Percentiles rank a stretch among this genome's conserved stretches.
These are phyloP conservation scores for Piloderma croceum DNA, from an alignment of 768 basidiomycete species.

Conservation along the genomic window DNA sequence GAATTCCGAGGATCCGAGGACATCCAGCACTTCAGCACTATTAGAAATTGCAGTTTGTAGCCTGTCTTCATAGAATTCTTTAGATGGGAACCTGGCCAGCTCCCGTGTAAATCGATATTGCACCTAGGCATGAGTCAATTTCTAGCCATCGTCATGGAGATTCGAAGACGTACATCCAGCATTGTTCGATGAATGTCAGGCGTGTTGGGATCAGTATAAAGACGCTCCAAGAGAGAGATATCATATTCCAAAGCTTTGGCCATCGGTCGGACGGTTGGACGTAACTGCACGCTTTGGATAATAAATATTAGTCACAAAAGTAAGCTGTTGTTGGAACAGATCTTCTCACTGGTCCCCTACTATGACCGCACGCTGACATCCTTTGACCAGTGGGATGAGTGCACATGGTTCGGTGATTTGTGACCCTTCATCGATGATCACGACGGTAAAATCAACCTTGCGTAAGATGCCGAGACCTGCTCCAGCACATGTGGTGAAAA, in stretches of 20 bases:
- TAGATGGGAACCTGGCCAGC: conserved; percentile 56
- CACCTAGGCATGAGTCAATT: conserved; percentile 25
- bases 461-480: conserved; percentile 55
- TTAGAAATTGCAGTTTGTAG: conserved; percentile 42
- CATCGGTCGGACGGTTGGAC: conserved; percentile 59
- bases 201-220: conserved; percentile 39
- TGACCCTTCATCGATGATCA: conserved; percentile 65
- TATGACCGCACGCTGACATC: conserved; percentile 48
- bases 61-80: conserved; percentile 55
- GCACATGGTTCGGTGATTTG: conserved; percentile 65
- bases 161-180: conserved; percentile 42
- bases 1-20: conserved; percentile 39
- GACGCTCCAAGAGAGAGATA: conserved; percentile 54
- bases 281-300: conserved; percentile 55
- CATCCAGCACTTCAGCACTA: conserved; percentile 30
- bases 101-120: conserved; percentile 61
- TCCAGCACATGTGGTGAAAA: conserved; percentile 64
- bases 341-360: conserved; percentile 65
- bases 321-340: background rate
- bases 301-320: too few relatives aligned
- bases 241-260: conserved; percentile 52
- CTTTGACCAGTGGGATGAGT: conserved; percentile 64
- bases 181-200: conserved; percentile 48
- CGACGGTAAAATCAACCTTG: conserved; percentile 52
- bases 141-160: background rate